Conservation (phyloP, 78 protist species). For the Chrysochromulina parva region DNA sequence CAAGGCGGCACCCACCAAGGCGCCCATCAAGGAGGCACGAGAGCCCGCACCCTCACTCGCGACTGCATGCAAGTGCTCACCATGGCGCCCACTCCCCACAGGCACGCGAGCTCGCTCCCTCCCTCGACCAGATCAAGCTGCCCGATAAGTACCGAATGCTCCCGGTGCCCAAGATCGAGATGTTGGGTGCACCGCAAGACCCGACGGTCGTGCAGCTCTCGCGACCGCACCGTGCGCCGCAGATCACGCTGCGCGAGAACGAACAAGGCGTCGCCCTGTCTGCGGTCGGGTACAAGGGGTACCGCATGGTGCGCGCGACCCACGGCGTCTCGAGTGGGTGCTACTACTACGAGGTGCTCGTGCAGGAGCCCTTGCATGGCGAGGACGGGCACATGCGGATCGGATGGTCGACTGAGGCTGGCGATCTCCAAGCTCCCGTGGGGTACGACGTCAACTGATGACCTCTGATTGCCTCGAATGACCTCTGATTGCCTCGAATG, state of each 20-base stretch:
- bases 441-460: not conserved
- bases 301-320: slow-evolving; percentile 5
- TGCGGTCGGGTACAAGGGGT: not conserved
- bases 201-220: not conserved
- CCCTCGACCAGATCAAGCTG: not conserved
- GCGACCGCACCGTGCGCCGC: not conserved
- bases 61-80: too few relatives aligned
- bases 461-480: too few relatives aligned
- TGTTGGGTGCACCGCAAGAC: not conserved
- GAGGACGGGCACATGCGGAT: not conserved
- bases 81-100: too few relatives aligned
- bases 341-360: slow-evolving; percentile 12
- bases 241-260: not conserved
- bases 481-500: too few relatives aligned
- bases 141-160: not conserved
- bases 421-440: slow-evolving; percentile 3
- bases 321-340: not conserved
- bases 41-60: too few relatives aligned
- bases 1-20: too few relatives aligned
- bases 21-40: too few relatives aligned
- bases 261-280: too few relatives aligned
- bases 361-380: not conserved
- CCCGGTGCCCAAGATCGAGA: not conserved
- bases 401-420: not conserved
- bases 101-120: not conserved